These are phyloP conservation scores for Nemania bipapillata DNA, from an alignment of 2,329 filamentous ascomycete species.

Conservation along the genomic window DNA sequence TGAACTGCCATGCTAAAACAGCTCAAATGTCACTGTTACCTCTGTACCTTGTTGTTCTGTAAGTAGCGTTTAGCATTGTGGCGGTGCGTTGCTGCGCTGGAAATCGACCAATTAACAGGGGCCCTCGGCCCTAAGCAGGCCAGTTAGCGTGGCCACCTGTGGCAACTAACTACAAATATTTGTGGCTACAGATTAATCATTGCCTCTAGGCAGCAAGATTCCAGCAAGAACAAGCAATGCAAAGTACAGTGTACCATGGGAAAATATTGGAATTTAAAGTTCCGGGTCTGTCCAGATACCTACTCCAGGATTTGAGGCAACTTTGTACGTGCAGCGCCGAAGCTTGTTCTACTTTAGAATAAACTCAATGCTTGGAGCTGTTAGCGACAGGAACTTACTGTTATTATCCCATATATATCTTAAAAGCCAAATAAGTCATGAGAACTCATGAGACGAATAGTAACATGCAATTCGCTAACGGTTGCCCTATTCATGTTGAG, in stretches of 20 bases:
- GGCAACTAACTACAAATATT: background rate
- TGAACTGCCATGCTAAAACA: background rate
- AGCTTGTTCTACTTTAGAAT: background rate
- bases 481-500: background rate
- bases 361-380: too few relatives aligned
- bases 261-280: background rate
- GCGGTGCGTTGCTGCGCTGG: constrained; percentile 8
- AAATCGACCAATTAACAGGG: background rate
- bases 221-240: background rate
- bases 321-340: background rate
- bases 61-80: constrained; percentile 12
- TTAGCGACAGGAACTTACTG: too few relatives aligned
- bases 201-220: constrained; percentile 31
- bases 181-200: background rate
- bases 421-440: too few relatives aligned
- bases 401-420: too few relatives aligned
- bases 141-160: background rate
- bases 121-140: background rate
- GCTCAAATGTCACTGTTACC: background rate
- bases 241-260: background rate
- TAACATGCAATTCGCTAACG: too few relatives aligned
- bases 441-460: background rate
- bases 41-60: too few relatives aligned
- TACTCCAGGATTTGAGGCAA: background rate
- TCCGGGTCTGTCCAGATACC: background rate